phyloP scores from a whole-genome alignment of 2,329 filamentous ascomycete genomes.

The Lasiodiplodia gonubiensis region DNA sequence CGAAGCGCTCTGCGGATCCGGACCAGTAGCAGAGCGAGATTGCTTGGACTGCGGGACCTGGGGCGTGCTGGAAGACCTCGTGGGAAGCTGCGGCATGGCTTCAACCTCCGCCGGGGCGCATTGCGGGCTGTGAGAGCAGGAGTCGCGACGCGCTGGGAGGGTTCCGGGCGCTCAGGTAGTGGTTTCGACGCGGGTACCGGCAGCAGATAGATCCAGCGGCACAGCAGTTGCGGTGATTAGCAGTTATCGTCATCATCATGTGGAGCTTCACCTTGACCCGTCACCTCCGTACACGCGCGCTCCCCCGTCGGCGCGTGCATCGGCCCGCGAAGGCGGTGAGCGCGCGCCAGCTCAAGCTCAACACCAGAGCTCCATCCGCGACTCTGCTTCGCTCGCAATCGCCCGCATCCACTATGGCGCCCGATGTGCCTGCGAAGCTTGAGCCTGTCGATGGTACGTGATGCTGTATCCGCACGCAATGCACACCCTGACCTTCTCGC shows the following conservation, averaged over 20 bases:
- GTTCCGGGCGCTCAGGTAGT: background rate
- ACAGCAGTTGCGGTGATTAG: background rate
- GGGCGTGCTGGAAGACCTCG: conserved; percentile 23
- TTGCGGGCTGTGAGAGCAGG: conserved; percentile 18
- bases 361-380: conserved; percentile 21
- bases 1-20: conserved; percentile 6
- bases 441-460: conserved; percentile 39
- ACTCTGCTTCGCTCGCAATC: conserved; percentile 8
- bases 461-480: conserved; percentile 10
- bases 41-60: conserved; percentile 21
- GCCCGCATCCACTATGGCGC: conserved; percentile 16
- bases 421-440: conserved; percentile 5
- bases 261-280: background rate
- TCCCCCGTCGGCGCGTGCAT: conserved; percentile 14
- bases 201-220: background rate
- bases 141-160: background rate
- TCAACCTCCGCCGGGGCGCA: conserved; percentile 27
- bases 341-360: conserved; percentile 20
- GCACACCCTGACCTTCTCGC: background rate
- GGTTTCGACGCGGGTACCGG: background rate
- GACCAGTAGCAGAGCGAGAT: conserved; percentile 12
- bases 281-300: conserved; percentile 20
- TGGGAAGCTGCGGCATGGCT: conserved; percentile 27
- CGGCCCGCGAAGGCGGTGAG: conserved; percentile 26
- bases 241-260: conserved; percentile 24